Conservation (phyloP, 1,284 basidiomycete genomes). For the Boletellus deceptivus region DNA sequence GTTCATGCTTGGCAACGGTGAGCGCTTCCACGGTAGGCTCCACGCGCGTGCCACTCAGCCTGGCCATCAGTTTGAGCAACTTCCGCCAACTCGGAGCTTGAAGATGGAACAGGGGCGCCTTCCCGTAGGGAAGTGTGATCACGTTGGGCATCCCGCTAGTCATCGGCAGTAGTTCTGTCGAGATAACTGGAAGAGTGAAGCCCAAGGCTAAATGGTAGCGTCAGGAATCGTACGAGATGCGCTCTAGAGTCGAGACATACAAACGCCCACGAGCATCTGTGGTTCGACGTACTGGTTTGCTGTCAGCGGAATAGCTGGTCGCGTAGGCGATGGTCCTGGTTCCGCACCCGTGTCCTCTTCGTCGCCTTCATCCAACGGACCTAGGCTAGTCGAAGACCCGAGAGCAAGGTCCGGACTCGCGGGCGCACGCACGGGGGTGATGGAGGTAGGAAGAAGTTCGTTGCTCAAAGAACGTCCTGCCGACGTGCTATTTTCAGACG, state of each 20-base stretch:
- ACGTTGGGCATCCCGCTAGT: conserved; percentile 61
- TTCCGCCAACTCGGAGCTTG: conserved; percentile 72
- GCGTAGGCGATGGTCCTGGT: conserved; percentile 16
- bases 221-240: conserved; percentile 6
- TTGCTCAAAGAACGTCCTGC: conserved; percentile 14
- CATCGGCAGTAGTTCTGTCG: conserved; percentile 46
- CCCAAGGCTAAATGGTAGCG: conserved; percentile 52
- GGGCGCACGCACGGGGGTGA: conserved; percentile 18
- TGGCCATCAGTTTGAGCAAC: conserved; percentile 68
- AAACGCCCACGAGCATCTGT: conserved; percentile 60
- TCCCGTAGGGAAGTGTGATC: conserved; percentile 66
- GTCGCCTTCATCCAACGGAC: conserved; percentile 16
- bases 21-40: conserved; percentile 69
- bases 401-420: conserved; percentile 28
- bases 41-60: conserved; percentile 63
- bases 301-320: conserved; percentile 29
- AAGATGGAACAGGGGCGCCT: conserved; percentile 64
- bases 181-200: conserved; percentile 58
- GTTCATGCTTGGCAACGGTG: conserved; percentile 52
- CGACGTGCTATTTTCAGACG: conserved; percentile 27
- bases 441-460: conserved; percentile 15
- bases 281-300: conserved; percentile 59
- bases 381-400: conserved; percentile 13
- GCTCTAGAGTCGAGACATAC: conserved; percentile 46
- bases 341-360: conserved; percentile 20